Evolutionary conservation across 495 filamentous ascomycete genomes (phyloP).

Genomic region (Gamarada debralockiae): DNA sequence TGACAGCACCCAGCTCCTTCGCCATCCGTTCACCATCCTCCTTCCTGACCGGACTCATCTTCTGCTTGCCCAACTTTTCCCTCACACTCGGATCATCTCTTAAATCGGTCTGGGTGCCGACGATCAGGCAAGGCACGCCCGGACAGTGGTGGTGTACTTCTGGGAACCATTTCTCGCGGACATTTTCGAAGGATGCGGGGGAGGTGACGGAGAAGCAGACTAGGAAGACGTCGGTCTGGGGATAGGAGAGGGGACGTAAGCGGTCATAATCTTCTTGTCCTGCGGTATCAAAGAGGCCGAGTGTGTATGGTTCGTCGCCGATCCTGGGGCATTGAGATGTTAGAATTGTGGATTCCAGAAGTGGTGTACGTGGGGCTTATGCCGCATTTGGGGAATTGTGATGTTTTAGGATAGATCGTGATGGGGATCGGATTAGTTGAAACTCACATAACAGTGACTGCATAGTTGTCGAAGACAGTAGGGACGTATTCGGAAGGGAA

Average conservation of each 20-base stretch:
- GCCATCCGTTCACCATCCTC: constrained; percentile 96
- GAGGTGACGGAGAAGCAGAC: constrained; percentile 99
- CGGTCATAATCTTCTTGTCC: constrained; percentile 99
- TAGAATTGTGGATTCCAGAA: neutral
- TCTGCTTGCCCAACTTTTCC: constrained; percentile 91
- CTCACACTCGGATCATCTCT: constrained; percentile 83
- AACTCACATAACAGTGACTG: constrained; percentile 61
- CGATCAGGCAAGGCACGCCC: constrained; percentile 95
- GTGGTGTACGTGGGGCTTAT: neutral
- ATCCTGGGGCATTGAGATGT: constrained; percentile 60
- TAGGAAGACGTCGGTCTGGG: constrained; percentile 97
- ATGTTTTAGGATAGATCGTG: neutral
- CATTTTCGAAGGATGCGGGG: constrained; percentile 98
- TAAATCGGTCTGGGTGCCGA: constrained; percentile 96
- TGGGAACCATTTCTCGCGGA: constrained; percentile 98
- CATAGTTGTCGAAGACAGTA: constrained; percentile 99
- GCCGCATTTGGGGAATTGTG: neutral
- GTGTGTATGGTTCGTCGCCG: constrained; percentile 96
- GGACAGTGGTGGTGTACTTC: constrained; percentile 99
- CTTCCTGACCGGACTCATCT: constrained; percentile 86
- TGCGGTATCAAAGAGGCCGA: constrained; percentile 96
- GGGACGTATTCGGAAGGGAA: constrained; percentile 99
- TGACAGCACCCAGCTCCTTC: constrained; percentile 91
- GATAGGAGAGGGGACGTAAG: constrained; percentile 92
- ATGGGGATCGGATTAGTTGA: too few relatives aligned